These are phyloP conservation scores for Heliamphora exappendiculata DNA, from an alignment of 148 eudicot genomes.

Conservation along the genomic window DNA sequence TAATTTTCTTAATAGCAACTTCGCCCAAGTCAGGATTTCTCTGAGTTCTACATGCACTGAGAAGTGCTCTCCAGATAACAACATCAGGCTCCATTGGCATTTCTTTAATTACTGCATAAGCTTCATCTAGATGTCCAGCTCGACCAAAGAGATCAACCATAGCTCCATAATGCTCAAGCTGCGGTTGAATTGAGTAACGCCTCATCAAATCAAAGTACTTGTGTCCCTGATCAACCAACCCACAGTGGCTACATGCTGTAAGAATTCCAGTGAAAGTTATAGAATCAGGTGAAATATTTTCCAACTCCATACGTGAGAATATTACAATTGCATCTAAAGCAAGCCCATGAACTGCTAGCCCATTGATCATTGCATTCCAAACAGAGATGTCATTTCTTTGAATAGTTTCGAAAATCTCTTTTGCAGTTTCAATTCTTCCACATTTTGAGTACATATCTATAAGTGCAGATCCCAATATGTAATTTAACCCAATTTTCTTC, in stretches of 20 bases:
- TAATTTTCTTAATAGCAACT: conserved; percentile 34
- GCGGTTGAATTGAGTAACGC: conserved; percentile 38
- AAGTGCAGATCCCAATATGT: conserved; percentile 49
- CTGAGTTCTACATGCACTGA: conserved; percentile 58
- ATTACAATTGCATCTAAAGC: conserved; percentile 54
- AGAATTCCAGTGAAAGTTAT: conserved; percentile 54
- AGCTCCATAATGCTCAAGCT: conserved; percentile 65
- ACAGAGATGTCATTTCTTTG: conserved; percentile 32
- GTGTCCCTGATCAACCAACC: conserved; percentile 47
- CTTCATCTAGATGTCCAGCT: conserved; percentile 54
- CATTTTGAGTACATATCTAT: conserved; percentile 70
- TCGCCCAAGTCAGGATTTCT: conserved; percentile 42
- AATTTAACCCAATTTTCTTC: conserved; percentile 35
- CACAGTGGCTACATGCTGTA: conserved; percentile 60
- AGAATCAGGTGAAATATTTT: conserved; percentile 44
- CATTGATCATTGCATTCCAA: conserved; percentile 72
- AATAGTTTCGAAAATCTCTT: conserved; percentile 29
- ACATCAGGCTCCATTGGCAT: conserved; percentile 69
- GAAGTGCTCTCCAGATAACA: conserved; percentile 63
- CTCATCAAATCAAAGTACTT: conserved; percentile 45
- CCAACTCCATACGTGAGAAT: conserved; percentile 38
- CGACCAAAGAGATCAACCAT: conserved; percentile 67
- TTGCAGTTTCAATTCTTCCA: conserved; percentile 57
- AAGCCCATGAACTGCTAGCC: conserved; percentile 58
- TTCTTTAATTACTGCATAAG: conserved; percentile 41